Evolutionary conservation across 306 rosid genomes (phyloP), one percentile per base, ranked within the genome.

Genomic region (Glycine latifolia): DNA sequence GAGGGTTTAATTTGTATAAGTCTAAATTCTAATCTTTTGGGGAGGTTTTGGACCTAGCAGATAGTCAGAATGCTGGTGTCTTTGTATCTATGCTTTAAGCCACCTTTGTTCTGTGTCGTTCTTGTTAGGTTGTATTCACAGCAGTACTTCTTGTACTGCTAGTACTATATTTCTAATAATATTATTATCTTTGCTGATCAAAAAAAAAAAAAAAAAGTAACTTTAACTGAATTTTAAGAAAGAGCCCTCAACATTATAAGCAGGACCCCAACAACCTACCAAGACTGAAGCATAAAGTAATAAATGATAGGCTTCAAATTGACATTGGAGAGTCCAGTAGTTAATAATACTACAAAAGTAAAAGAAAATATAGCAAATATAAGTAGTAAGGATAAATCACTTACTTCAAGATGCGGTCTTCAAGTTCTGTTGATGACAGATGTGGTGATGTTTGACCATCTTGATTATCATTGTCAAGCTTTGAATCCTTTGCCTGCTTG

Each of bases 371-470:
- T 46, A 63, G 61, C 52, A 82, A 62, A 33, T 35, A 26, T 31
- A 71, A 4, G 59, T 61, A 5, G 60, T 3, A 67, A 66, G 31
- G 55, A 82, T 6, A 79, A 71, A 61, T 60, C 43, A 85, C 91
- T 88, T 78, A 91, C 99, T 76, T 93, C 81, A 86, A 49, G 58
- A 95, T 89, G 81, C 97, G 99, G 60, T 81, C 89, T 85, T 86
- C 94, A 52, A 95, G 89, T 87, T 88, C 91, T 16, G 82, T 59
- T 56, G 93, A 50, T 14, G 87, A 84, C 49, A 83, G 15, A 16
- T 80, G 88, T 39, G 61, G 66, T 61, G 80, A 61, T 12, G 88
- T 73, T 20, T 87, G 91, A 47, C 84, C 71, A 79, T 78, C 80
- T 44, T 61, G 87, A 66, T 86, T 92, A 76, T 47, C 81, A 44